A percentile compares a stretch with the other conserved stretches of the same genome.
phyloP scores from a whole-genome alignment of 2,329 filamentous ascomycete genomes.

The Neonectria magnoliae region DNA sequence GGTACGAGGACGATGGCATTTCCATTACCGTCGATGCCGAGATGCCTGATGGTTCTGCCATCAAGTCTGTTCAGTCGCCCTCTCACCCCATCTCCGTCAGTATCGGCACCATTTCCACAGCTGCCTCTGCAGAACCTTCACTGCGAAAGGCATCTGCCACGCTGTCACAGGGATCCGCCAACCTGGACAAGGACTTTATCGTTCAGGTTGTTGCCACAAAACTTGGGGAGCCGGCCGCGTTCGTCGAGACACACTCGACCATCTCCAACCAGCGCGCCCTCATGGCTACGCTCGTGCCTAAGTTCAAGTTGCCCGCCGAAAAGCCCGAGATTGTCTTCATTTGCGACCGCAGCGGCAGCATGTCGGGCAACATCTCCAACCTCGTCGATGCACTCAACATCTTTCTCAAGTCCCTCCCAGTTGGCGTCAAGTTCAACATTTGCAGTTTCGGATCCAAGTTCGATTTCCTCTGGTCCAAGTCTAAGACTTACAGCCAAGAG shows the following conservation, averaged over 20 bases:
- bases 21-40: conserved; percentile 49
- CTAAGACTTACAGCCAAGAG: conserved; percentile 56
- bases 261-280: conserved; percentile 71
- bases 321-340: conserved; percentile 75
- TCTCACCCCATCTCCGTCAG: conserved; percentile 74
- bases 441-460: conserved; percentile 69
- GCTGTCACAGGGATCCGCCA: conserved; percentile 60
- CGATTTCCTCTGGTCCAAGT: conserved; percentile 59
- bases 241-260: conserved; percentile 73
- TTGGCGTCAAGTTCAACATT: conserved; percentile 75
- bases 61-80: conserved; percentile 72
- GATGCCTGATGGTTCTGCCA: conserved; percentile 63
- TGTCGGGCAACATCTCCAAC: conserved; percentile 64
- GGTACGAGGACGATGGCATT: conserved; percentile 31
- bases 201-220: conserved; percentile 71
- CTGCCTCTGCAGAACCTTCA: conserved; percentile 56
- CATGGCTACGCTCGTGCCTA: conserved; percentile 77
- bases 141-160: conserved; percentile 71
- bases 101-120: conserved; percentile 64
- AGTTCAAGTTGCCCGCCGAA: conserved; percentile 68
- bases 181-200: conserved; percentile 73
- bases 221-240: conserved; percentile 67
- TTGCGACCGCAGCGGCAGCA: conserved; percentile 77
- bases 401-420: conserved; percentile 72
- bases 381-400: conserved; percentile 66